These are phyloP conservation scores for Colletotrichum tofieldiae DNA, from an alignment of 2,329 filamentous ascomycete genomes.

Conservation along the genomic window DNA sequence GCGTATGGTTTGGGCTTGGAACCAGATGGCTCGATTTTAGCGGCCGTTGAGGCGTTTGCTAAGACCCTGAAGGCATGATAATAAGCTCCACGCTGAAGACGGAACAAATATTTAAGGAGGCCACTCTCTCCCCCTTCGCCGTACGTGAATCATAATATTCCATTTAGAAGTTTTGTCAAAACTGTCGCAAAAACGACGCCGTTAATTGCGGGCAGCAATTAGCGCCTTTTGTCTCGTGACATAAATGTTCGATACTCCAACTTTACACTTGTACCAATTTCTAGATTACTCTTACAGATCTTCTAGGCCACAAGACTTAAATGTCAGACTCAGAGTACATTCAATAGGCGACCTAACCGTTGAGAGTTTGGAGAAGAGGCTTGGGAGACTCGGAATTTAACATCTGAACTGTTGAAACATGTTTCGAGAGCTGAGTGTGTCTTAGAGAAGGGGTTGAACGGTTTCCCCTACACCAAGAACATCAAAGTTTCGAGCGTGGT, in stretches of 20 bases:
- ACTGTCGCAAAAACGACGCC: too few relatives aligned
- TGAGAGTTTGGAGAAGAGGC: too few relatives aligned
- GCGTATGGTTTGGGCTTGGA: conserved; percentile 69
- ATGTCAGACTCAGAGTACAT: background rate
- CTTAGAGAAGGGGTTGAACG: background rate
- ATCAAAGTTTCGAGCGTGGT: conserved; percentile 10
- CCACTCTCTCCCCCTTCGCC: background rate
- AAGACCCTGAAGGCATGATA: conserved; percentile 31
- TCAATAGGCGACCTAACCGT: background rate
- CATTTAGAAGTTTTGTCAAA: too few relatives aligned
- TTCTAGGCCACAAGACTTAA: background rate
- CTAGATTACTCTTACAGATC: background rate
- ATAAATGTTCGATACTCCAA: background rate
- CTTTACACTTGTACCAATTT: background rate
- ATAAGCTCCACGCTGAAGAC: background rate
- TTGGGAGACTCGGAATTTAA: background rate
- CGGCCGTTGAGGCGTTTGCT: conserved; percentile 31
- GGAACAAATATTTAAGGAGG: background rate
- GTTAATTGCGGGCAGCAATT: too few relatives aligned
- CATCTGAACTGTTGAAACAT: background rate
- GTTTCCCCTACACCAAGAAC: accelerated
- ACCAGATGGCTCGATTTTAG: conserved; percentile 53
- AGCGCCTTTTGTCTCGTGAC: too few relatives aligned
- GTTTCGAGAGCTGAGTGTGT: background rate
- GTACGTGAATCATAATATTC: background rate